Conservation (phyloP, 2,329 filamentous ascomycete genomes). For the Diaporthe destruens region DNA sequence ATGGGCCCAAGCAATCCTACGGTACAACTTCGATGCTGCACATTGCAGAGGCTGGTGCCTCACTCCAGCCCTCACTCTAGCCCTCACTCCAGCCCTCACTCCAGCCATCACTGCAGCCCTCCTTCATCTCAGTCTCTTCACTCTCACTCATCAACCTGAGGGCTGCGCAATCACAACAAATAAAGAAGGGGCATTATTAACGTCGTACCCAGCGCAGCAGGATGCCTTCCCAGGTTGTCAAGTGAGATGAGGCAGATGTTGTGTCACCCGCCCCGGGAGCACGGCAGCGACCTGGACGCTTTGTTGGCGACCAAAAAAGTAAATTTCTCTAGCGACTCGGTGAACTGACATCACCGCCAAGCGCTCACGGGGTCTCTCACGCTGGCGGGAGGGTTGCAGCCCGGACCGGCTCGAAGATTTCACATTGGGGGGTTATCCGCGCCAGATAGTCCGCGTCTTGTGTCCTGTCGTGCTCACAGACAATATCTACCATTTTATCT, state of each 20-base stretch:
- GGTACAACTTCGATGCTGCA: background rate
- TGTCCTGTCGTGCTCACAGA: background rate
- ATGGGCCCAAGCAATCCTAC: slow-evolving; percentile 18
- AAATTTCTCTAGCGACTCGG: slow-evolving; percentile 18
- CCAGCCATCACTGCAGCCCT: too few species aligned
- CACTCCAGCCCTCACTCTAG: background rate
- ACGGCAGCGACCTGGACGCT: slow-evolving; percentile 4
- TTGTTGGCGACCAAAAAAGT: slow-evolving; percentile 32
- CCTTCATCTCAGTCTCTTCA: background rate
- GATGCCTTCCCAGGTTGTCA: background rate
- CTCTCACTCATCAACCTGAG: slow-evolving; percentile 26
- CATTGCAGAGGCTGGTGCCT: slow-evolving; percentile 1
- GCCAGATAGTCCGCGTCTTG: slow-evolving; percentile 8
- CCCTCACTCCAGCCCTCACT: too few species aligned
- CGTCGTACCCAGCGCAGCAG: slow-evolving; percentile 10
- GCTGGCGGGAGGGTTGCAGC: slow-evolving; percentile 21
- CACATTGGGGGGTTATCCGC: slow-evolving; percentile 7
- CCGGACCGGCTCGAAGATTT: slow-evolving; percentile 20
- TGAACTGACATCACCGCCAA: slow-evolving; percentile 32
- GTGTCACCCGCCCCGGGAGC: slow-evolving; percentile 15
- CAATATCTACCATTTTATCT: background rate
- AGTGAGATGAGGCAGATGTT: slow-evolving; percentile 19
- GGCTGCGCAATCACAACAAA: slow-evolving; percentile 3
- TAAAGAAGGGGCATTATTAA: slow-evolving; percentile 18
- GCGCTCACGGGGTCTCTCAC: background rate